These are phyloP conservation scores for Termitomyces sp. DNA, from an alignment of 768 basidiomycete genomes.

Conservation along the genomic window DNA sequence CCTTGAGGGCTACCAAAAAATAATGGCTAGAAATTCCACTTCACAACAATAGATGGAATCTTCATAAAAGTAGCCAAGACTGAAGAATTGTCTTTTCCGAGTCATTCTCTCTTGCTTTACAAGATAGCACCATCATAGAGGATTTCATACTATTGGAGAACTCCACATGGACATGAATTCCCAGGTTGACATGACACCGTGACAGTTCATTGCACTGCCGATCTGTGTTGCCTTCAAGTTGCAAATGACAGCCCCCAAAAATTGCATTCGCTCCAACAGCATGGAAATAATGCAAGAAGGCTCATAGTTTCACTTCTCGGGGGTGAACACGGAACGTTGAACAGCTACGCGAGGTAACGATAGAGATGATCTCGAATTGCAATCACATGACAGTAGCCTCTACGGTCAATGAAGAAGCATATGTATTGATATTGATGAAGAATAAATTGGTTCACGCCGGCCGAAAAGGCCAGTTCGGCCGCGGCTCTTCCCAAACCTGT, in stretches of 20 bases:
- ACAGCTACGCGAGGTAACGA: background rate
- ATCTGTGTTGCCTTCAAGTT: background rate
- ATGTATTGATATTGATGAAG: background rate
- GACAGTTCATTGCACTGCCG: background rate
- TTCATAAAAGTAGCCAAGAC: too few relatives aligned
- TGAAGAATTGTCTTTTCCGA: too few relatives aligned
- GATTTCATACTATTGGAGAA: background rate
- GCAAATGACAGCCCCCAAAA: background rate
- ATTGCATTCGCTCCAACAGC: background rate
- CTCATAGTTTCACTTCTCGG: background rate
- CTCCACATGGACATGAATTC: background rate
- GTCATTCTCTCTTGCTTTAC: background rate
- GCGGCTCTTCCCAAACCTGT: background rate
- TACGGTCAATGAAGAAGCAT: background rate
- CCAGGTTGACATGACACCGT: too few relatives aligned
- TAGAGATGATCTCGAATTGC: too few relatives aligned
- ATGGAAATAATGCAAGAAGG: background rate
- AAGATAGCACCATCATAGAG: background rate
- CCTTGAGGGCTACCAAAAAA: background rate
- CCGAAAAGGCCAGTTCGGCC: constrained; percentile 1
- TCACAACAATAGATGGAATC: too few relatives aligned
- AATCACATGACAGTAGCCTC: background rate
- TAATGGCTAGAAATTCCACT: background rate
- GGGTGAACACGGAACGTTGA: too few relatives aligned
- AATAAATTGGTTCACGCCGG: background rate